Percentiles rank a stretch among this genome's conserved stretches.
Evolutionary conservation across 2,329 filamentous ascomycete species (phyloP).

Genomic region (Penicillium palitans): DNA sequence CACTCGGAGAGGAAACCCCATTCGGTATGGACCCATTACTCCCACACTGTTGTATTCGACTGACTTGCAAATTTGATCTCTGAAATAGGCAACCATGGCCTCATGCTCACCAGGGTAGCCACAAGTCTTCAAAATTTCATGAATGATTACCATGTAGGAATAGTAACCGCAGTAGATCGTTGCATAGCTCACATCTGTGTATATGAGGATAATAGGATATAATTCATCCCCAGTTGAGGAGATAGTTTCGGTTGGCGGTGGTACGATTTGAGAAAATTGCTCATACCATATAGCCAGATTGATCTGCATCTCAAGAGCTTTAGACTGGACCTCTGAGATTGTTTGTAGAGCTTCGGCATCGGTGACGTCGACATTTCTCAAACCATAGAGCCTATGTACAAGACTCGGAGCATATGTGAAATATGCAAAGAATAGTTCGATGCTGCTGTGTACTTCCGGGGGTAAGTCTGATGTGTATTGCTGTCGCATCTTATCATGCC

Average conservation of each 20-base stretch:
- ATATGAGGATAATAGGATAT: slow-evolving; percentile 25
- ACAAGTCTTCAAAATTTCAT: slow-evolving; percentile 26
- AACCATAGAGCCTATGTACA: slow-evolving; percentile 26
- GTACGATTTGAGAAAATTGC: slow-evolving; percentile 17
- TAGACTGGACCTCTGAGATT: slow-evolving; percentile 17
- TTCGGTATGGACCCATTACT: slow-evolving; percentile 28
- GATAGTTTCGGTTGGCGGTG: slow-evolving; percentile 21
- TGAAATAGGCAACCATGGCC: slow-evolving; percentile 25
- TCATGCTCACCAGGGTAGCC: slow-evolving; percentile 26
- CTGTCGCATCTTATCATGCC: slow-evolving; percentile 30
- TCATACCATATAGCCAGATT: slow-evolving; percentile 27
- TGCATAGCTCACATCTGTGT: slow-evolving; percentile 24
- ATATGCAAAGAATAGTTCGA: slow-evolving; percentile 31
- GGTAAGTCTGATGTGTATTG: slow-evolving; percentile 19
- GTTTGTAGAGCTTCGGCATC: slow-evolving; percentile 10
- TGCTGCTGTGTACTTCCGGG: slow-evolving; percentile 16
- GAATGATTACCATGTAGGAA: slow-evolving; percentile 31
- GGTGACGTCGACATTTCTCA: slow-evolving; percentile 22
- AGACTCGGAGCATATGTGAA: slow-evolving; percentile 31
- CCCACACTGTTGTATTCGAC: slow-evolving; percentile 30
- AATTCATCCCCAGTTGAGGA: slow-evolving; percentile 23
- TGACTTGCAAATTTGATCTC: slow-evolving; percentile 34
- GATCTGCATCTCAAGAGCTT: slow-evolving; percentile 24
- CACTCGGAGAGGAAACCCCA: slow-evolving; percentile 30
- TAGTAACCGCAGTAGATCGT: slow-evolving; percentile 30